Percentiles rank a stretch among this genome's conserved stretches.
These are phyloP conservation scores for Colletotrichum destructivum DNA, from an alignment of 2,329 filamentous ascomycete genomes.

Conservation along the genomic window DNA sequence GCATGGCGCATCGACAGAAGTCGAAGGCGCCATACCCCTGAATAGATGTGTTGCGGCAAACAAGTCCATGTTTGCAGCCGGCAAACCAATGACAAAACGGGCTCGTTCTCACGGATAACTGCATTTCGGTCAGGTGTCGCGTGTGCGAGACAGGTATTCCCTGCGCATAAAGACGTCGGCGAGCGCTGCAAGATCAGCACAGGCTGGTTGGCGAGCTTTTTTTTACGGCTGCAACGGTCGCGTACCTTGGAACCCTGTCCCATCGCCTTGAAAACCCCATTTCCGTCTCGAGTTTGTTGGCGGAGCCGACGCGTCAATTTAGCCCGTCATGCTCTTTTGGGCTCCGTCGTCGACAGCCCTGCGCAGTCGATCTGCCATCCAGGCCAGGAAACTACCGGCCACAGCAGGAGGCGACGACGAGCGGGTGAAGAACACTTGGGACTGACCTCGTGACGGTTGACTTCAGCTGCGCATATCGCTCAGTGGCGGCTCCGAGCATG, in stretches of 20 bases:
- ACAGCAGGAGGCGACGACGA: neutral
- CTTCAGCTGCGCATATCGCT: neutral
- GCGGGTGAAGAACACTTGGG: neutral
- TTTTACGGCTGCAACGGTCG: slow-evolving; percentile 6
- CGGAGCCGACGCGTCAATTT: slow-evolving; percentile 15
- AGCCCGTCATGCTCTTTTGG: slow-evolving; percentile 12
- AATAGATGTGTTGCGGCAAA: neutral
- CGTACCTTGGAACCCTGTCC: neutral
- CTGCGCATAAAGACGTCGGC: slow-evolving; percentile 20
- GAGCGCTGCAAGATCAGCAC: slow-evolving; percentile 1
- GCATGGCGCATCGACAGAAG: neutral
- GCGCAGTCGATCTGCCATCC: neutral
- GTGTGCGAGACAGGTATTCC: slow-evolving; percentile 6
- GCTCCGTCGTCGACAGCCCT: neutral
- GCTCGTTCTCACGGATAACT: neutral
- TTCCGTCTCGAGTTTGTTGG: slow-evolving; percentile 22
- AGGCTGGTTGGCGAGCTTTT: slow-evolving; percentile 9
- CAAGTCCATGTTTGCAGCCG: neutral
- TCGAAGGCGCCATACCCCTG: neutral
- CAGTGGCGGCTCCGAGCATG: neutral
- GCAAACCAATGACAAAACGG: too few relatives aligned
- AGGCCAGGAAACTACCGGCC: neutral
- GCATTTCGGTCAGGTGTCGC: neutral
- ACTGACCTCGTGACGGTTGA: neutral
- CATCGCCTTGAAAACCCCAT: slow-evolving; percentile 4